phyloP scores from a whole-genome alignment of 139 green algal species.

The Eudorina sp. region DNA sequence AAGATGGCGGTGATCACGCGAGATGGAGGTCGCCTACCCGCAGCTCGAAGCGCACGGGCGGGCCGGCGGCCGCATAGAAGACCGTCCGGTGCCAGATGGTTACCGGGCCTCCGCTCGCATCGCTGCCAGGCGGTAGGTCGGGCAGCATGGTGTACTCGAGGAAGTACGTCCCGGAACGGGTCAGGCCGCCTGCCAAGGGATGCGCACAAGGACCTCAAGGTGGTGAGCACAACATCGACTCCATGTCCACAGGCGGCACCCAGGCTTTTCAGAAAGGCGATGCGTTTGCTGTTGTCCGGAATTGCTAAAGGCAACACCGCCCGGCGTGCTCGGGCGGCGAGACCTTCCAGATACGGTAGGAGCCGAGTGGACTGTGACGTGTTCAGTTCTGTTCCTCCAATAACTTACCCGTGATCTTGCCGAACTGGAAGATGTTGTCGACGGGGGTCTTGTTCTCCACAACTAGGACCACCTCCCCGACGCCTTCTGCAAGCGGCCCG shows the following conservation, averaged over 20 bases:
- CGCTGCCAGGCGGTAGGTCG: constrained; percentile 48
- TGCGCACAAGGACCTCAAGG: not conserved
- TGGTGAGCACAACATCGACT: too few species aligned
- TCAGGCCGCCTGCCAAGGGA: constrained; percentile 47
- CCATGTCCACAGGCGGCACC: too few species aligned
- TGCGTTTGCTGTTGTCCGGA: too few species aligned
- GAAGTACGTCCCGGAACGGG: constrained; percentile 59
- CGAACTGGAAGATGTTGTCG: constrained; percentile 73
- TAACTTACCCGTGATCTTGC: constrained; percentile 54
- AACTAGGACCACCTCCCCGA: constrained; percentile 66
- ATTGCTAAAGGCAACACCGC: too few species aligned
- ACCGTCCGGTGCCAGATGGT: constrained; percentile 36
- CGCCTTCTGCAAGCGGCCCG: not conserved
- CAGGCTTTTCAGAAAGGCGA: too few species aligned
- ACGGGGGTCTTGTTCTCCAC: constrained; percentile 70
- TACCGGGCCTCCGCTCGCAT: not conserved
- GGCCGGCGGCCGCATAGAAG: constrained; percentile 62
- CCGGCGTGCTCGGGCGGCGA: too few species aligned
- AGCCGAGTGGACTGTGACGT: too few species aligned
- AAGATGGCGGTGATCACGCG: too few species aligned
- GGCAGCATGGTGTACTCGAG: constrained; percentile 75
- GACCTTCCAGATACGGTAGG: too few species aligned
- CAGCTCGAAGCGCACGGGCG: constrained; percentile 59
- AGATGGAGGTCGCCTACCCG: constrained; percentile 55
- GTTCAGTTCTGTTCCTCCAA: too few species aligned